A percentile compares a stretch with the other conserved stretches of the same genome.
These are phyloP conservation scores for Xanthoconium separans DNA, from an alignment of 1,284 basidiomycete genomes.

Conservation along the genomic window DNA sequence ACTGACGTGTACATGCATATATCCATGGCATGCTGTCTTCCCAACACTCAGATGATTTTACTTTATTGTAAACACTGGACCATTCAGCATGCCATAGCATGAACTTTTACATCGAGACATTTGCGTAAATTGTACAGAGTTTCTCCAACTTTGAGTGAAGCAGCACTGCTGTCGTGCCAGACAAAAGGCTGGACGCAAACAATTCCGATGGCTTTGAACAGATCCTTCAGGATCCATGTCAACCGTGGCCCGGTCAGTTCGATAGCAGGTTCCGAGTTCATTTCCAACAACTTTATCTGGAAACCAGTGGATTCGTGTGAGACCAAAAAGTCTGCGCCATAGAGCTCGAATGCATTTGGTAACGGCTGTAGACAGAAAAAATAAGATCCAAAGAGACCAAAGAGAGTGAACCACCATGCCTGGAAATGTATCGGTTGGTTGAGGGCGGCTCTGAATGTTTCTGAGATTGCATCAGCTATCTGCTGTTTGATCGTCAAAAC, in stretches of 20 bases:
- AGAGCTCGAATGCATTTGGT: slow-evolving; percentile 95
- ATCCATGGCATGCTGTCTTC: neutral
- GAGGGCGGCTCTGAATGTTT: slow-evolving; percentile 84
- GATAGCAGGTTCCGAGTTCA: slow-evolving; percentile 96
- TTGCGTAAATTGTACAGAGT: slow-evolving; percentile 46
- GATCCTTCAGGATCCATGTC: slow-evolving; percentile 74
- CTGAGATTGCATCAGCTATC: slow-evolving; percentile 67
- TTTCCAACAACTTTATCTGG: slow-evolving; percentile 80
- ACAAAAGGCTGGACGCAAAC: slow-evolving; percentile 68
- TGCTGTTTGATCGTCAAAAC: slow-evolving; percentile 59
- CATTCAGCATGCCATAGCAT: slow-evolving; percentile 15
- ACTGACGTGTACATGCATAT: slow-evolving; percentile 1
- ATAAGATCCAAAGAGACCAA: neutral
- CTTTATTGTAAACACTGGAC: neutral
- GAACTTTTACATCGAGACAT: slow-evolving; percentile 51
- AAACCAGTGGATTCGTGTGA: slow-evolving; percentile 48
- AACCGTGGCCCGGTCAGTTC: slow-evolving; percentile 88
- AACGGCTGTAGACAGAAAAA: slow-evolving; percentile 54
- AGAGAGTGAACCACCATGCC: slow-evolving; percentile 39
- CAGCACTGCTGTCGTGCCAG: neutral
- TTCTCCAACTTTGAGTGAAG: slow-evolving; percentile 39
- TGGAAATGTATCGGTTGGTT: slow-evolving; percentile 88
- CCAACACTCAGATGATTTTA: neutral
- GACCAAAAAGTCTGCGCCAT: slow-evolving; percentile 89
- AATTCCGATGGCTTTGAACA: slow-evolving; percentile 73